Evolutionary conservation across 768 basidiomycete species (phyloP).

Genomic region (Pisolithus orientalis): DNA sequence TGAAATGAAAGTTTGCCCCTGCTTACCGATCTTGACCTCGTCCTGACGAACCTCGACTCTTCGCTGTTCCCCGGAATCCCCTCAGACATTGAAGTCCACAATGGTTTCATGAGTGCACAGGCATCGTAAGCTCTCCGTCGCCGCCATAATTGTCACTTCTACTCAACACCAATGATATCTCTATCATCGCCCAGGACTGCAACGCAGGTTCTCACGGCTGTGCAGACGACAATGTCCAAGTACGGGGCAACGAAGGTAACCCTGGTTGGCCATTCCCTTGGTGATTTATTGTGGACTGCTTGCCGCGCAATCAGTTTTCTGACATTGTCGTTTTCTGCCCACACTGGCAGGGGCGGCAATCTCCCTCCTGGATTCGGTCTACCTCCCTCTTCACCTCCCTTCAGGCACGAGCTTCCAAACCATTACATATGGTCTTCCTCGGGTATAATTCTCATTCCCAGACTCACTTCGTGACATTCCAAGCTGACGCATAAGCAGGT

Average conservation of each 20-base stretch:
- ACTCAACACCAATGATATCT: neutral
- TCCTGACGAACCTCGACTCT: constrained; percentile 27
- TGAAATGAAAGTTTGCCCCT: constrained; percentile 27
- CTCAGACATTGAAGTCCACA: constrained; percentile 34
- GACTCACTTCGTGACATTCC: neutral
- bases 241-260: constrained; percentile 33
- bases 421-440: constrained; percentile 37
- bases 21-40: constrained; percentile 33
- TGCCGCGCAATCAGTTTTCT: no score
- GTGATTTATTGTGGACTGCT: constrained; percentile 2
- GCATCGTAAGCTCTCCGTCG: constrained; percentile 27
- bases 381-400: constrained; percentile 32
- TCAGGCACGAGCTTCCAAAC: constrained; percentile 28
- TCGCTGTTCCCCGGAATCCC: constrained; percentile 41
- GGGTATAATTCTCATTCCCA: constrained; percentile 12
- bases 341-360: constrained; percentile 29
- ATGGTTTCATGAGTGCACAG: constrained; percentile 37
- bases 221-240: constrained; percentile 28
- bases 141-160: neutral
- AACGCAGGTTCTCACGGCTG: constrained; percentile 32
- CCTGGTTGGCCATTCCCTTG: constrained; percentile 40
- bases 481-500: constrained; percentile 13
- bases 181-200: constrained; percentile 30
- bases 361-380: constrained; percentile 37
- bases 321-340: neutral